A percentile compares a stretch with the other conserved stretches of the same genome.
phyloP scores from a whole-genome alignment of 768 basidiomycete genomes.

The Lentinula raphanica region DNA sequence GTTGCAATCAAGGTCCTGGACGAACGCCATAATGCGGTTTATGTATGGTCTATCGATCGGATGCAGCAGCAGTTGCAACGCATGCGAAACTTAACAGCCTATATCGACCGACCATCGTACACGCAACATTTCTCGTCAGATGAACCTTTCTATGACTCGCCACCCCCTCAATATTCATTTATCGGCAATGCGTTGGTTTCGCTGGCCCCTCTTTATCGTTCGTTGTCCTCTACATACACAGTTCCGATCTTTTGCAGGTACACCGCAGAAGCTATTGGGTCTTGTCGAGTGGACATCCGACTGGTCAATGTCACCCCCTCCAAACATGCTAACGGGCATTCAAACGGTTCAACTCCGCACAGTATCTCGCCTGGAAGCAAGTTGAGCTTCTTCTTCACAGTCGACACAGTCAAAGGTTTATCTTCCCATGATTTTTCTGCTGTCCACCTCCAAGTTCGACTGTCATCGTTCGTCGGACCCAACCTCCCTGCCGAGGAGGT shows the following conservation, averaged over 20 bases:
- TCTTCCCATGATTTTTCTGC: conserved; percentile 86
- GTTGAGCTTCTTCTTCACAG: conserved; percentile 75
- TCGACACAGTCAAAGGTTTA: conserved; percentile 86
- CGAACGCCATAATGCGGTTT: conserved; percentile 79
- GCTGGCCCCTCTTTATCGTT: conserved; percentile 73
- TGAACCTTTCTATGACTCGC: conserved; percentile 88
- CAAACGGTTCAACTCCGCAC: conserved; percentile 68
- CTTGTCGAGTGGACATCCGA: conserved; percentile 83
- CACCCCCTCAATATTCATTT: conserved; percentile 86
- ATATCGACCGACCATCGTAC: conserved; percentile 89
- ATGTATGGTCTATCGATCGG: conserved; percentile 86
- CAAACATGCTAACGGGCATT: conserved; percentile 56
- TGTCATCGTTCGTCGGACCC: conserved; percentile 82
- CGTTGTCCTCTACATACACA: conserved; percentile 65
- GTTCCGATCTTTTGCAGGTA: conserved; percentile 92
- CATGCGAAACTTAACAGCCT: conserved; percentile 89
- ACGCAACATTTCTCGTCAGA: conserved; percentile 91
- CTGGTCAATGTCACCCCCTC: conserved; percentile 66
- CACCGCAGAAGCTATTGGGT: conserved; percentile 92
- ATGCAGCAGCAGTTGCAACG: conserved; percentile 85
- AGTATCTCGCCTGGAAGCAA: conserved; percentile 72
- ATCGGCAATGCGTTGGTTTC: conserved; percentile 85
- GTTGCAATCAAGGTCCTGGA: conserved; percentile 91
- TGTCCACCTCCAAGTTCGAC: conserved; percentile 81
- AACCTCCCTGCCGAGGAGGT: conserved; percentile 71